phyloP scores from a whole-genome alignment of 768 basidiomycete species.

The Lactarius tabidus region DNA sequence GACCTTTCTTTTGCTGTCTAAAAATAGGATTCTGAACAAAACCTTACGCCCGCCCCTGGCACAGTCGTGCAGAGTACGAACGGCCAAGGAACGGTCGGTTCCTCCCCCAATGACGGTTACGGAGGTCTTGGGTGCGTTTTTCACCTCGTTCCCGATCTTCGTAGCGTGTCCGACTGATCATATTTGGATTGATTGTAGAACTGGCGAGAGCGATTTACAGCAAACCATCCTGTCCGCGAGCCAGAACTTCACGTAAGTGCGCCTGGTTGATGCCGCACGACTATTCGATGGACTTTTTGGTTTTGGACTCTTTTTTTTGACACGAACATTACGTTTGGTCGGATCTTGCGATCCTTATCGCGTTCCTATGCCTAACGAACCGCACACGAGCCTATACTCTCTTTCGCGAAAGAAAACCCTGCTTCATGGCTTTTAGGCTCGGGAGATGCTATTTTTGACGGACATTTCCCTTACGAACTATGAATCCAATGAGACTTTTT shows the following conservation, averaged over 20 bases:
- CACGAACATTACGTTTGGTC: constrained; percentile 6
- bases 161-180: not conserved
- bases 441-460: not conserved
- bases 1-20: not conserved
- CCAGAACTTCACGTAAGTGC: not conserved
- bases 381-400: not conserved
- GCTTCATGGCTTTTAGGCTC: not conserved
- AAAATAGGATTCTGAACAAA: constrained; percentile 18
- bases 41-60: not conserved
- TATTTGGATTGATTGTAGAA: not conserved
- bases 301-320: too few relatives aligned
- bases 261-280: not conserved
- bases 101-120: constrained; percentile 25
- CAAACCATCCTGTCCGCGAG: constrained; percentile 8
- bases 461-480: not conserved
- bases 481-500: not conserved
- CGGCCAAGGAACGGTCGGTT: constrained; percentile 2
- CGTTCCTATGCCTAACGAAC: constrained; percentile 1
- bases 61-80: constrained; percentile 16
- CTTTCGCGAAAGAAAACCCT: not conserved
- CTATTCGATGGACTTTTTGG: not conserved
- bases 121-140: constrained; percentile 19
- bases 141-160: not conserved
- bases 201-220: not conserved
- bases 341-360: not conserved